Conservation (phyloP, 2,329 filamentous ascomycete genomes). For the Phialocephala subalpina region DNA sequence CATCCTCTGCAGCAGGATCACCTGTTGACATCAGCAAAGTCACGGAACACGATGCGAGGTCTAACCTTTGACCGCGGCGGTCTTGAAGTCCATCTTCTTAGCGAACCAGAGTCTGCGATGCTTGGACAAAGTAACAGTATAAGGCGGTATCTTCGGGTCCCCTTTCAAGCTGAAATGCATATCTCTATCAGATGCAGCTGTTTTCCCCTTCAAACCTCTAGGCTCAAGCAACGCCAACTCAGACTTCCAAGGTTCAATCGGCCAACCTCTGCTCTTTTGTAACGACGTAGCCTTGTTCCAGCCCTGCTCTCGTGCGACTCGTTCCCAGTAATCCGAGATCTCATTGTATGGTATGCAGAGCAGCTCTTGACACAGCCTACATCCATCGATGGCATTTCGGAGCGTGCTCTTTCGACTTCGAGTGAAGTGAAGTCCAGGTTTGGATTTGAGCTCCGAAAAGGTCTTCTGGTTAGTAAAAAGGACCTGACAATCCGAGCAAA, state of each 20-base stretch:
- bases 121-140: neutral
- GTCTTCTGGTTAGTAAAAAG: neutral
- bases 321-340: neutral
- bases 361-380: neutral
- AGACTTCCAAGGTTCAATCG: neutral
- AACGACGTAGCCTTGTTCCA: neutral
- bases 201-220: neutral
- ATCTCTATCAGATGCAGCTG: neutral
- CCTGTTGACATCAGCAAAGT: neutral
- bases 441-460: neutral
- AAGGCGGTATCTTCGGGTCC: neutral
- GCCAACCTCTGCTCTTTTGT: neutral
- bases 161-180: neutral
- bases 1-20: neutral
- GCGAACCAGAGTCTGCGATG: slow-evolving; percentile 3
- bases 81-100: neutral
- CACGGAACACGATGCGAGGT: neutral
- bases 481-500: neutral
- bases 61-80: neutral
- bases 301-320: neutral
- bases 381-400: neutral
- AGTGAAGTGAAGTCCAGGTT: neutral
- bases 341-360: neutral
- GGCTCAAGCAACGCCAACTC: neutral
- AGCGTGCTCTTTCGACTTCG: neutral